These are phyloP conservation scores for Wickerhamomyces queroliae DNA, from an alignment of 805 yeast species.

Conservation along the genomic window DNA sequence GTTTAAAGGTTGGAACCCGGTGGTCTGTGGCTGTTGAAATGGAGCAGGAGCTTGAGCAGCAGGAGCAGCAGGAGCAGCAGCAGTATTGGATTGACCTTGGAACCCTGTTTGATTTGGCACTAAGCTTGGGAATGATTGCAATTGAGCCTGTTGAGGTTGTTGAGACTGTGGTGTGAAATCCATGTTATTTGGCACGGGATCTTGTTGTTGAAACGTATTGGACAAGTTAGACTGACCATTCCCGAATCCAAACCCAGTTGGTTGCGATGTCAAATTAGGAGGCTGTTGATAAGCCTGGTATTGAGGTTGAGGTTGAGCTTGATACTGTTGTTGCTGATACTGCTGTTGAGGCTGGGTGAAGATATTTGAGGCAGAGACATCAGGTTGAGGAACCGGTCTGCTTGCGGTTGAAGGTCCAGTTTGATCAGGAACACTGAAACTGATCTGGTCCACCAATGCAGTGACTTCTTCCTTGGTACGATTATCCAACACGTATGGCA, in stretches of 20 bases:
- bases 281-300: conserved; percentile 11
- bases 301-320: conserved; percentile 24
- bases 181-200: neutral
- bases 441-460: conserved; percentile 82
- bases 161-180: neutral
- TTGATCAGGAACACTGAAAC: conserved; percentile 63
- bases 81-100: conserved; percentile 27
- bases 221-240: conserved; percentile 2
- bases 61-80: conserved; percentile 12
- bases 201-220: conserved; percentile 14
- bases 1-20: conserved; percentile 54
- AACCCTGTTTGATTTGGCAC: conserved; percentile 12
- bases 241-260: conserved; percentile 1
- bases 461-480: conserved; percentile 77
- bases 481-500: conserved; percentile 69
- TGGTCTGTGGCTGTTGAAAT: conserved; percentile 55
- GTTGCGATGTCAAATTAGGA: conserved; percentile 3
- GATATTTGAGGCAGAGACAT: neutral
- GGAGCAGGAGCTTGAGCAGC: conserved; percentile 7
- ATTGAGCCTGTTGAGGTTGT: conserved; percentile 2
- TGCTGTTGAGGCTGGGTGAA: conserved; percentile 20
- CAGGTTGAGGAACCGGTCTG: conserved; percentile 18
- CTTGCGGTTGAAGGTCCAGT: conserved; percentile 5
- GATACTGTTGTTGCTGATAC: conserved; percentile 23
- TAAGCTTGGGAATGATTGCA: conserved; percentile 27